Conservation (phyloP, 306 rosid genomes). For the Pyrus communis region DNA sequence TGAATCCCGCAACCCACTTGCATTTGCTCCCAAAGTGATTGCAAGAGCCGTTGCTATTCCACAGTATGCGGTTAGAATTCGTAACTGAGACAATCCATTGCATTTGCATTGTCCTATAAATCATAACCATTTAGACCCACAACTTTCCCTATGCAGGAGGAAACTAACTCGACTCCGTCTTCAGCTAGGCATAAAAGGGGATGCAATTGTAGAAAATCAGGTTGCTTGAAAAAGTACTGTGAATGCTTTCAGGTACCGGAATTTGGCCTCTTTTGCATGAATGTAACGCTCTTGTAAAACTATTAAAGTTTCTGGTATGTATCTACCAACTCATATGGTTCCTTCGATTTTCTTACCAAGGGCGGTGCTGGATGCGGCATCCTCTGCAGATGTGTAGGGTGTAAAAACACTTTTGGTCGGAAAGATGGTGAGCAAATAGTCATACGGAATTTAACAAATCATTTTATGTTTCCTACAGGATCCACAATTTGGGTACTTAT, state of each 20-base stretch:
- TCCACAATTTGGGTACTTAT: not conserved
- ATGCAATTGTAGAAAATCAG: slow-evolving; percentile 93
- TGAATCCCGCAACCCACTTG: slow-evolving; percentile 85
- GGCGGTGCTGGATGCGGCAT: slow-evolving; percentile 88
- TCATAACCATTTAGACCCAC: not conserved
- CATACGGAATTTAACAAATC: not conserved
- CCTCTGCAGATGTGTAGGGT: slow-evolving; percentile 79
- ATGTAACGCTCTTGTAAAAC: not conserved
- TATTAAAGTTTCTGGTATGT: not conserved
- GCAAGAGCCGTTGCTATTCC: slow-evolving; percentile 48
- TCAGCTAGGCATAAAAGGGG: slow-evolving; percentile 78
- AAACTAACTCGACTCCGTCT: slow-evolving; percentile 71
- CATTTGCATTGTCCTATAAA: not conserved
- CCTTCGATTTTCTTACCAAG: slow-evolving; percentile 36
- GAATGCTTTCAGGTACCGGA: slow-evolving; percentile 74
- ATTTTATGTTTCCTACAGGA: not conserved
- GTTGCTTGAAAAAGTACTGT: slow-evolving; percentile 75
- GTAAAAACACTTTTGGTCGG: slow-evolving; percentile 71
- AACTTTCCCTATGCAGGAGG: slow-evolving; percentile 42
- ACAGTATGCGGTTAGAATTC: slow-evolving; percentile 55
- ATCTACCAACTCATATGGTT: slow-evolving; percentile 17
- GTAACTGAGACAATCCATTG: not conserved
- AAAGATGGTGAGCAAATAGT: slow-evolving; percentile 56
- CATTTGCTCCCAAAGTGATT: slow-evolving; percentile 91
- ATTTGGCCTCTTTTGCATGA: not conserved